Conservation (phyloP, 2,329 filamentous ascomycete genomes). For the Calonectria henricotiae region DNA sequence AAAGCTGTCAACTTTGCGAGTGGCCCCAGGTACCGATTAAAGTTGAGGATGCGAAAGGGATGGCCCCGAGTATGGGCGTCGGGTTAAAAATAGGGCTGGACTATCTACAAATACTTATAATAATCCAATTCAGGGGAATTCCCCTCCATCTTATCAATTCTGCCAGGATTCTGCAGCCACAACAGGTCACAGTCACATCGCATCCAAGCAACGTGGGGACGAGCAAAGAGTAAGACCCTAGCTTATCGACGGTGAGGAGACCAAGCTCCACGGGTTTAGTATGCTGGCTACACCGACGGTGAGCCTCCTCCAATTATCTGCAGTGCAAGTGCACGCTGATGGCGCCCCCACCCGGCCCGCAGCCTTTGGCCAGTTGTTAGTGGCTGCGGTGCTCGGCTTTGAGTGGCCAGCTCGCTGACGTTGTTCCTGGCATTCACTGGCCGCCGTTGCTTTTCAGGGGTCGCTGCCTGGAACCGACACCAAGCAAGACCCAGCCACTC, state of each 20-base stretch:
- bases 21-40: conserved; percentile 5
- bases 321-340: background rate
- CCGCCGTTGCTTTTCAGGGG: conserved; percentile 21
- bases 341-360: conserved; percentile 8
- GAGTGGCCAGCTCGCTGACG: conserved; percentile 6
- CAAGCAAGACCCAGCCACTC: conserved; percentile 50
- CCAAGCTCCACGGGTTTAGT: conserved; percentile 4
- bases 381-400: conserved; percentile 19
- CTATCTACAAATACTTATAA: too few species aligned
- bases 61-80: background rate
- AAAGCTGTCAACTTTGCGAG: conserved; percentile 35
- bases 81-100: background rate
- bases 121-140: conserved; percentile 5
- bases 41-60: background rate
- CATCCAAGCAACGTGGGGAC: conserved; percentile 8
- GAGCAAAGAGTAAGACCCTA: conserved; percentile 12
- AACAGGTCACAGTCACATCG: conserved; percentile 1
- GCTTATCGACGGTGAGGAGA: conserved; percentile 29
- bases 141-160: background rate
- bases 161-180: conserved; percentile 18
- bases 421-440: conserved; percentile 14
- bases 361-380: background rate
- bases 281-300: conserved; percentile 21
- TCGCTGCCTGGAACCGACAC: conserved; percentile 37
- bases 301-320: conserved; percentile 13